Base-by-base conservation (phyloP, 164 flowering plant genomes). In the Vitis riparia region DNA sequence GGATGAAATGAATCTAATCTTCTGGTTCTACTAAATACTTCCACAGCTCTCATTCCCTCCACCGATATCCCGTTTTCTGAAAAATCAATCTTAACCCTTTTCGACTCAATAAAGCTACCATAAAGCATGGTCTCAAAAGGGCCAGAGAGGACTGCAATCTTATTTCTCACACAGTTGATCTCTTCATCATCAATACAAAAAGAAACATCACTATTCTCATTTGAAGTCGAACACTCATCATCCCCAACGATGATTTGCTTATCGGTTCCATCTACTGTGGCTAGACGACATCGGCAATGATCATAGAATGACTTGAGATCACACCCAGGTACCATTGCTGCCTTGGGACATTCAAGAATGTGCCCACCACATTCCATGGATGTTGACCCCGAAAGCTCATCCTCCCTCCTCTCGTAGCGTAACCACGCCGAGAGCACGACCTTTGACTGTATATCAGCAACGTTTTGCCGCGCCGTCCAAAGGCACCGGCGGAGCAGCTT, bases 371-470 rank as follows among this genome's bases (percentile, higher is more conserved):
- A 87, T 13, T 71, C 81, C 82, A 82, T 70, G 2, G 88, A 55
- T 4, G 73, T 65, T 2, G 69, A 69, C 1, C 89, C 86, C 32
- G 59, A 78, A 52, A 91, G 82, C 75, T 90, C 97, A 75, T 91
- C 89, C 68, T 88, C 97, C 30, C 96, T 82, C 79, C 94, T 82
- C 85, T 90, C 97, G 50, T 69, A 93, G 72, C 89, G 76, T 66
- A 93, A 77, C 96, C 97, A 91, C 19, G 96, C 87, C 0, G 97
- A 80, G 1, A 88, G 71, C 17, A 93, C 91, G 47, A 91, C 83
- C 85, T 93, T 91, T 0, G 84, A 74, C 73, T 85, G 89, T 52
- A 83, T 89, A 71, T 90, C 94, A 8, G 65, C 71, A 1, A 93
- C 91, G 48, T 88, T 78, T 61, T 86, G 84, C 14, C 94, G 83